Evolutionary conservation across 1,139 yeast genomes (phyloP).

Genomic region (Debaryomyces sp.): DNA sequence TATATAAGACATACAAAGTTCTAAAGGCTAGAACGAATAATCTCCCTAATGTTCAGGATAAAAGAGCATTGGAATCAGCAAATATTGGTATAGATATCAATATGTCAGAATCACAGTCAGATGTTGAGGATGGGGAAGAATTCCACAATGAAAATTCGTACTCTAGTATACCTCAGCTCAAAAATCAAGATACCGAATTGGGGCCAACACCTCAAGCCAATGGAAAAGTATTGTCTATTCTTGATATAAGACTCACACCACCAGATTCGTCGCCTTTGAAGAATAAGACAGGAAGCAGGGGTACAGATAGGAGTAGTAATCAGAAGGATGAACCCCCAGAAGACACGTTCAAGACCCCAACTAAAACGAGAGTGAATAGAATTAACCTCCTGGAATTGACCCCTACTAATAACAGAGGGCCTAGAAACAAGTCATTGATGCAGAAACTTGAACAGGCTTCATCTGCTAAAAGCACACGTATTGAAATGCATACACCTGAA

Average conservation of each 20-base stretch:
- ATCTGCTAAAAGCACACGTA: neutral
- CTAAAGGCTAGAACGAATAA: slow-evolving; percentile 20
- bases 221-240: slow-evolving; percentile 68
- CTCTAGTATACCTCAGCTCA: slow-evolving; percentile 3
- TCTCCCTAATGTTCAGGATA: neutral
- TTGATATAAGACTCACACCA: slow-evolving; percentile 54
- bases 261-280: slow-evolving; percentile 49
- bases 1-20: slow-evolving; percentile 48
- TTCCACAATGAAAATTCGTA: slow-evolving; percentile 12
- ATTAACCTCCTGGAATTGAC: slow-evolving; percentile 16
- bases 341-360: slow-evolving; percentile 37
- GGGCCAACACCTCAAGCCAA: slow-evolving; percentile 81
- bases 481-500: slow-evolving; percentile 6
- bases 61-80: neutral
- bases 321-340: neutral
- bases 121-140: slow-evolving; percentile 10
- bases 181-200: slow-evolving; percentile 34
- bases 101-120: slow-evolving; percentile 9
- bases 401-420: slow-evolving; percentile 13
- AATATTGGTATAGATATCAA: slow-evolving; percentile 7
- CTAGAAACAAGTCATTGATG: slow-evolving; percentile 2
- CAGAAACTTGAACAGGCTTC: slow-evolving; percentile 16
- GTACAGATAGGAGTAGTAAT: neutral
- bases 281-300: slow-evolving; percentile 11
- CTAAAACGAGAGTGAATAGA: slow-evolving; percentile 22